phyloP scores from a whole-genome alignment of 1,284 basidiomycete species.

The Sanghuangporus weigelae region DNA sequence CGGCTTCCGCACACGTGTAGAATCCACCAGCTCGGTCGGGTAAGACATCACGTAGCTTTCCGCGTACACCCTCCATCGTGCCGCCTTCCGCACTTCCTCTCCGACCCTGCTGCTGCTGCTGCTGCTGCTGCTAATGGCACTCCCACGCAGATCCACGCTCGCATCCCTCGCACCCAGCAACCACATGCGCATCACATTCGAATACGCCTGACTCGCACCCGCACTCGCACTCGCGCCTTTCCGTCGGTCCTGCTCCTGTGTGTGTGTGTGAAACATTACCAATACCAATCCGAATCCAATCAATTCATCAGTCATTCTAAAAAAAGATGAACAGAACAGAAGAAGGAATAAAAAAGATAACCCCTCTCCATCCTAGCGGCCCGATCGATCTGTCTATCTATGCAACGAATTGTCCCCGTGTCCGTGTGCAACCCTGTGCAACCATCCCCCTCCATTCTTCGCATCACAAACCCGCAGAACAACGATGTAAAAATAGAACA shows the following conservation, averaged over 20 bases:
- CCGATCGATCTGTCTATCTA: neutral
- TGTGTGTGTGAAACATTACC: too few relatives aligned
- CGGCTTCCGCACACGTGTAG: slow-evolving; percentile 31
- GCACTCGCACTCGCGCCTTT: slow-evolving; percentile 39
- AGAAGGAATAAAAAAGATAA: neutral
- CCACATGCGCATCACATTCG: slow-evolving; percentile 62
- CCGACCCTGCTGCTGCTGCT: too few relatives aligned
- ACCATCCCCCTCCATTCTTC: too few relatives aligned
- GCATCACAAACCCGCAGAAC: too few relatives aligned
- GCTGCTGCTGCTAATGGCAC: too few relatives aligned
- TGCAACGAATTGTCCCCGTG: too few relatives aligned
- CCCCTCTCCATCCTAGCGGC: neutral
- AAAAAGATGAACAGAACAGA: neutral
- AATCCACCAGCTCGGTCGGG: slow-evolving; percentile 63
- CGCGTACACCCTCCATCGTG: slow-evolving; percentile 84
- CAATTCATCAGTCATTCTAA: neutral
- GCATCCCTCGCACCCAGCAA: slow-evolving; percentile 78
- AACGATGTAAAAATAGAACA: too few relatives aligned
- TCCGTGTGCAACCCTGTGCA: too few relatives aligned
- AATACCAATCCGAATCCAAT: neutral
- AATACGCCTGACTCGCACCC: neutral
- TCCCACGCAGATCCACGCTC: slow-evolving; percentile 43
- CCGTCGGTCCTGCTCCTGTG: slow-evolving; percentile 34
- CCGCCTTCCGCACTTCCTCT: slow-evolving; percentile 34
- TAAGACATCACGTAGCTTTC: slow-evolving; percentile 76